Conservation (phyloP, 2,329 filamentous ascomycete genomes). For the Lachnellula arida region DNA sequence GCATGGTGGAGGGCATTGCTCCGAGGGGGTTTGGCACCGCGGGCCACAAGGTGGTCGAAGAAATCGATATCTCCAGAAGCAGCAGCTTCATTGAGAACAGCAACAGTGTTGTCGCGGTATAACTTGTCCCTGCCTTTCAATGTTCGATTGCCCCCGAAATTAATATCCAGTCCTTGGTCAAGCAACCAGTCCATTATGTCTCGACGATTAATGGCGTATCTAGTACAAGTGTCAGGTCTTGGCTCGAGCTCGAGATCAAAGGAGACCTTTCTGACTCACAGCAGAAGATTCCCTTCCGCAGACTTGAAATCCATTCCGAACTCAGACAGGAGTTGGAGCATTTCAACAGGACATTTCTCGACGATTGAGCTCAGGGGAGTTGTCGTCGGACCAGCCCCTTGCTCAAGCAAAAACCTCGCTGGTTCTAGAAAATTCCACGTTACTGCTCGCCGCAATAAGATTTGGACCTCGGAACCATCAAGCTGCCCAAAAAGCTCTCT, state of each 20-base stretch:
- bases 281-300: background rate
- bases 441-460: background rate
- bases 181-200: slow-evolving; percentile 10
- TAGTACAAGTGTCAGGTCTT: background rate
- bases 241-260: too few species aligned
- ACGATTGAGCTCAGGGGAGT: background rate
- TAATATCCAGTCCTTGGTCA: slow-evolving; percentile 11
- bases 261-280: background rate
- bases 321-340: slow-evolving; percentile 1
- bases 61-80: slow-evolving; percentile 4
- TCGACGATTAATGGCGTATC: background rate
- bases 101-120: slow-evolving; percentile 5
- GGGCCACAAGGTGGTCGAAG: slow-evolving; percentile 6
- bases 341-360: background rate
- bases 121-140: background rate
- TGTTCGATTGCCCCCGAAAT: background rate
- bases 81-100: slow-evolving; percentile 6
- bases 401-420: background rate
- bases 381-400: background rate
- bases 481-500: background rate
- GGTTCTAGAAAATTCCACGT: background rate
- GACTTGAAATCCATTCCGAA: background rate
- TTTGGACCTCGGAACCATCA: background rate
- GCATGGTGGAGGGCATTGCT: slow-evolving; percentile 7
- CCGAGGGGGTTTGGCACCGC: slow-evolving; percentile 1